phyloP scores from a whole-genome alignment of 441 rosid species.

The Caryocar brasiliense region DNA sequence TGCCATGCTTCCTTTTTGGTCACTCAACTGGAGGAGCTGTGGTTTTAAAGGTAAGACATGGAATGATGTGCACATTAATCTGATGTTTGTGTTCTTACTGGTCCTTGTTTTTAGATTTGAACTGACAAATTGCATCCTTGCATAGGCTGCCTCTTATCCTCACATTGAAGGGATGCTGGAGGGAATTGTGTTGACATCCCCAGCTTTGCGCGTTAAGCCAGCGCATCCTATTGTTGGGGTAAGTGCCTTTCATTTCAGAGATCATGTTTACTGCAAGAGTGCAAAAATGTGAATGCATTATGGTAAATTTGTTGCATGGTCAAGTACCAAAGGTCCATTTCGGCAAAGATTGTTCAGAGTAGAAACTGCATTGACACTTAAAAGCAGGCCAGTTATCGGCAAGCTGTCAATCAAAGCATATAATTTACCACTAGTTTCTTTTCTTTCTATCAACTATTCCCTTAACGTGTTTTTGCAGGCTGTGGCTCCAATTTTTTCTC shows the following conservation, averaged over 20 bases:
- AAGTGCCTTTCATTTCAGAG: constrained; percentile 2
- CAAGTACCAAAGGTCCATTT: too few species aligned
- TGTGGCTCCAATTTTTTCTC: constrained; percentile 78
- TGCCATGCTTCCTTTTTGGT: constrained; percentile 95
- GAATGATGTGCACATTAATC: neutral
- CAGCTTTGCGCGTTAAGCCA: constrained; percentile 88
- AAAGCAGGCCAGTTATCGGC: too few species aligned
- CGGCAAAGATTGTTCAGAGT: too few species aligned
- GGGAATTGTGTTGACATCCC: constrained; percentile 79
- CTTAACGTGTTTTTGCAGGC: constrained; percentile 37
- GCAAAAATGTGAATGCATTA: too few species aligned
- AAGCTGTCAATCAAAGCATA: too few species aligned
- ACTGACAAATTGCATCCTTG: constrained; percentile 4
- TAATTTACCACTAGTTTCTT: too few species aligned
- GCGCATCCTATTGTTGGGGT: constrained; percentile 94
- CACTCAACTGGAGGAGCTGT: constrained; percentile 97
- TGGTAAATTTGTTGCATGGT: too few species aligned
- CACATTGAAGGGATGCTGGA: constrained; percentile 52
- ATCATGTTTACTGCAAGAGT: neutral
- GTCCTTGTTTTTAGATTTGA: neutral
- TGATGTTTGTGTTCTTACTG: neutral
- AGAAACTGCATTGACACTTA: too few species aligned
- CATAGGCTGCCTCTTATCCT: constrained; percentile 59
- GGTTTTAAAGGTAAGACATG: constrained; percentile 60
- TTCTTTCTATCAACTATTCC: neutral